Conservation (phyloP, 2,329 filamentous ascomycete species). For the Parafenestella ontariensis region DNA sequence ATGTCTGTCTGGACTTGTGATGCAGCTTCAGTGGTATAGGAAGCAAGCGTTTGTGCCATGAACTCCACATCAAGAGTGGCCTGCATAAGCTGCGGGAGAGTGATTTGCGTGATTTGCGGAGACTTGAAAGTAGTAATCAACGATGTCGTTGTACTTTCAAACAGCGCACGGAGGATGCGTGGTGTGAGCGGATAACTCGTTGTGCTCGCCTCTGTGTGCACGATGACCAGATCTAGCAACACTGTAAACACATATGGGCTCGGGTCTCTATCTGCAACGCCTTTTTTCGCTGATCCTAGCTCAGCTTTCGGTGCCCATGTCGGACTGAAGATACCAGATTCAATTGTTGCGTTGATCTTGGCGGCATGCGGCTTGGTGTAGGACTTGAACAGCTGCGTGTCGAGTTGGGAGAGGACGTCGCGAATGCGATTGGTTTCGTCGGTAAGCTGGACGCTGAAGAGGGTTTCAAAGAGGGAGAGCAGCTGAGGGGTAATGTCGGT, state of each 20-base stretch:
- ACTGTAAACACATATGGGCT: constrained; percentile 89
- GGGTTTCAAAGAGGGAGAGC: constrained; percentile 90
- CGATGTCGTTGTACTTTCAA: constrained; percentile 80
- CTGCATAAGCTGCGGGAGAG: constrained; percentile 87
- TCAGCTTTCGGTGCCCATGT: constrained; percentile 70
- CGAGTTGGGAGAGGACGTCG: constrained; percentile 89
- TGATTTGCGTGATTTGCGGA: constrained; percentile 66
- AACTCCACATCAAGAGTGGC: constrained; percentile 98
- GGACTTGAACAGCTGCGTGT: constrained; percentile 86
- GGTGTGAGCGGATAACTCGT: constrained; percentile 74
- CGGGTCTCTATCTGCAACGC: constrained; percentile 70
- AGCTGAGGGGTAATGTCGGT: constrained; percentile 83
- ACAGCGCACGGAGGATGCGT: constrained; percentile 83
- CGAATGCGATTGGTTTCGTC: constrained; percentile 92
- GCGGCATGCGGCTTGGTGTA: constrained; percentile 74
- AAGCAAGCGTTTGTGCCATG: constrained; percentile 87
- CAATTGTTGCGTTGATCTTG: constrained; percentile 71
- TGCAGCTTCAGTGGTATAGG: constrained; percentile 86
- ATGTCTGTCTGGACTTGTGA: constrained; percentile 85
- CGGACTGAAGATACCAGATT: constrained; percentile 72
- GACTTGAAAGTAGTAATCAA: constrained; percentile 78
- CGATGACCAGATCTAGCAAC: constrained; percentile 83
- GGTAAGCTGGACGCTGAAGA: constrained; percentile 92
- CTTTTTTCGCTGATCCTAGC: constrained; percentile 36
- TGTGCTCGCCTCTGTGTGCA: constrained; percentile 75